Evolutionary conservation across 164 flowering plant genomes (phyloP), one percentile per base, ranked within the genome.

Genomic region (Kingdonia uniflora): DNA sequence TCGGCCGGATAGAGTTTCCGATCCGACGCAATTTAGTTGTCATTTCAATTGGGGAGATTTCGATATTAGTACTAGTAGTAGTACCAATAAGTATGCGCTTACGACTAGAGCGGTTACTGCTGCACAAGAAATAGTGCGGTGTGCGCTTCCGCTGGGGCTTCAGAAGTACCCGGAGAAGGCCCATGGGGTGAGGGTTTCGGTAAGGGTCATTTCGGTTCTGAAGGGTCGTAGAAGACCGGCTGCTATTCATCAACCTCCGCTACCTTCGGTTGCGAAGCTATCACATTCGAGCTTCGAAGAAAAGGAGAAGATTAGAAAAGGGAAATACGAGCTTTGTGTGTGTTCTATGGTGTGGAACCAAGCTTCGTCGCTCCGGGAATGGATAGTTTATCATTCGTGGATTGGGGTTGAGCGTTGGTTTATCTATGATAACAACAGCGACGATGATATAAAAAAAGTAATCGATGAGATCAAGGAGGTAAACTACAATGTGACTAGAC

Each of bases 331-430:
- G 69, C 84, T 89, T n/a, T 89, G 97, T 61, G 86, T 64, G 59
- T 89, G 97, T 55, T 82, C 94, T 6, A 86, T 89, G 97, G 63
- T 86, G 53, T 82, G 97, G 88, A 89, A 86, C 64, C 95, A 89
- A 58, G 97, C 87, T 14, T 22, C 78, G 0, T 58, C 74, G 0
- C 63, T 89, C 0, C 67, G 74, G 7, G 97, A 86, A 61, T 89
- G 97, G 95, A 65, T 89, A 11, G 65, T 47, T 55, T 86, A 89
- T 67, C 95, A 89, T 57, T 57, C 80, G 14, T 80, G 87, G 92
- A 81, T 89, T 17, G 97, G 97, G 2, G 83, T 85, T 0, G 81
- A 81, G 55, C 73, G 81, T 13, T 87, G 96, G 96, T 85, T 87
- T 56, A 74, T 88, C 23, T 88, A 86, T 48, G 97, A 85, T 49